Evolutionary conservation across 179 eudicot species (phyloP).

Genomic region (Silene coronaria): DNA sequence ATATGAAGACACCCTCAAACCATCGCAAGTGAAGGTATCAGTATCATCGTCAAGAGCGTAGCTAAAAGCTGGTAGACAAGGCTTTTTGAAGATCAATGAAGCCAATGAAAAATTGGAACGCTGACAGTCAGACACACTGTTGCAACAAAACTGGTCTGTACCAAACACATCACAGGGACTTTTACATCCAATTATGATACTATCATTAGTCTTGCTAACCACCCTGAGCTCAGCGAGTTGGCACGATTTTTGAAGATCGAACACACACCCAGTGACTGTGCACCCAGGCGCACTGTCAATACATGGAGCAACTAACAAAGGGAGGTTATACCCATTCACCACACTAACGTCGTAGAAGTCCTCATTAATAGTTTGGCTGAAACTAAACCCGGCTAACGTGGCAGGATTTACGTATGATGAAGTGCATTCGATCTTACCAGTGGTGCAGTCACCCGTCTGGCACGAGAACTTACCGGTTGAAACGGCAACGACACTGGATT

Average conservation of each 20-base stretch:
- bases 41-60: slow-evolving; percentile 15
- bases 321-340: slow-evolving; percentile 26
- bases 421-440: slow-evolving; percentile 5
- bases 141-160: slow-evolving; percentile 20
- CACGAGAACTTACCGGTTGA: slow-evolving; percentile 15
- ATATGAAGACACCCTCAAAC: not conserved
- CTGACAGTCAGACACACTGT: slow-evolving; percentile 1
- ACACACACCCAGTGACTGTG: slow-evolving; percentile 20
- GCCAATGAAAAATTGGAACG: not conserved
- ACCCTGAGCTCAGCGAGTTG: slow-evolving; percentile 6
- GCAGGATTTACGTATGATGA: not conserved
- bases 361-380: fast-evolving
- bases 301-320: slow-evolving; percentile 11
- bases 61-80: slow-evolving; percentile 22
- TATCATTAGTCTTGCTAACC: not conserved
- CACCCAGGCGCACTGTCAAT: not conserved
- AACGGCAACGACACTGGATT: not conserved
- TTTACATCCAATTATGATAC: slow-evolving; percentile 14
- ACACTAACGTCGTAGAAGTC: slow-evolving; percentile 18
- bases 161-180: slow-evolving; percentile 20
- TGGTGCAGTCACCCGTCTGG: slow-evolving; percentile 12
- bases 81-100: slow-evolving; percentile 7
- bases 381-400: not conserved
- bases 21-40: slow-evolving; percentile 10
- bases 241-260: slow-evolving; percentile 9